Evolutionary conservation across 371 early-diverging fungal species (phyloP).

Genomic region (Mortierella sp.): DNA sequence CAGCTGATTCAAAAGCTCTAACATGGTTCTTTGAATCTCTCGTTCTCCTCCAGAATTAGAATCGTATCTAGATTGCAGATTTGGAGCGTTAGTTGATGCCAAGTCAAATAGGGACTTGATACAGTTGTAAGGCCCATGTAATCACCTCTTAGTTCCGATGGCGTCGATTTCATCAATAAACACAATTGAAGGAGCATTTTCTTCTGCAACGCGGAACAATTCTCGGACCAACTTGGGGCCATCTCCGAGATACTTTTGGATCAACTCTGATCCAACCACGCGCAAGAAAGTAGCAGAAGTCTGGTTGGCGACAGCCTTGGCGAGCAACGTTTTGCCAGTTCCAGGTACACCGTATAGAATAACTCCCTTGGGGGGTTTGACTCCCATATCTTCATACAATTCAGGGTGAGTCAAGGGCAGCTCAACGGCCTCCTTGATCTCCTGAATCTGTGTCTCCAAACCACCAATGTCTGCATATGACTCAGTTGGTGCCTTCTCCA

Average conservation of each 20-base stretch:
- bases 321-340: constrained; percentile 99
- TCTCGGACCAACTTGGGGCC: constrained; percentile 99
- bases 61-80: constrained; percentile 78
- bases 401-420: constrained; percentile 99
- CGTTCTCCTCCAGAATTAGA: constrained; percentile 98
- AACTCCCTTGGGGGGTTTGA: constrained; percentile 99
- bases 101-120: background rate
- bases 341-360: constrained; percentile 99
- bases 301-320: constrained; percentile 99
- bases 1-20: constrained; percentile 99
- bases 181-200: constrained; percentile 99
- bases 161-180: constrained; percentile 99
- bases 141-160: constrained; percentile 94
- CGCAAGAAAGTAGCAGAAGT: constrained; percentile 99
- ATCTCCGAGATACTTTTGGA: constrained; percentile 99
- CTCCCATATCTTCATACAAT: constrained; percentile 99
- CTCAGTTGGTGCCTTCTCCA: constrained; percentile 99
- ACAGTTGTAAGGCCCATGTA: background rate
- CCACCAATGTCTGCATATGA: constrained; percentile 99
- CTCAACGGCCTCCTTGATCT: constrained; percentile 99
- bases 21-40: constrained; percentile 99
- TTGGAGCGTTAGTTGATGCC: background rate
- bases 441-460: constrained; percentile 98
- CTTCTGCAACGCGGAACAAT: constrained; percentile 99
- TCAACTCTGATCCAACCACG: constrained; percentile 99